Conservation (phyloP, 805 yeast genomes). For the Nakazawaea pomicola region DNA sequence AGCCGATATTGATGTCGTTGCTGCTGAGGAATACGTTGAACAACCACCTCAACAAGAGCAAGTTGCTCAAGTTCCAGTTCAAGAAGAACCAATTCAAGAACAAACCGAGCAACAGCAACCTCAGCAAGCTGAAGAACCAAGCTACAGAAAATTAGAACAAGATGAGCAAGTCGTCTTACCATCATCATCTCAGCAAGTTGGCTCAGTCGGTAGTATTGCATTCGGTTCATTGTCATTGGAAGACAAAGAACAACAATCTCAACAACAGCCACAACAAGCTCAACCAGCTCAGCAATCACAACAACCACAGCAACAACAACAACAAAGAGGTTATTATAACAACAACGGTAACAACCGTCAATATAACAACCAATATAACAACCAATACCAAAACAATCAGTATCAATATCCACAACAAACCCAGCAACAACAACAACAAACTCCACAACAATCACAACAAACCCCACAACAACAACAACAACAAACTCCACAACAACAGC, state of each 20-base stretch:
- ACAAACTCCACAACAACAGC: slow-evolving; percentile 15
- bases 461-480: slow-evolving; percentile 14
- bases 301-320: slow-evolving; percentile 16
- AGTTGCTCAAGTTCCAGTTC: slow-evolving; percentile 5
- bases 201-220: slow-evolving; percentile 44
- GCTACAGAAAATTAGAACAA: slow-evolving; percentile 10
- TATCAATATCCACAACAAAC: slow-evolving; percentile 20
- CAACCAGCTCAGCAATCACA: slow-evolving; percentile 16
- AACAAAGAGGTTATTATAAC: slow-evolving; percentile 16
- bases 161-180: slow-evolving; percentile 40
- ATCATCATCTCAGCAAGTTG: slow-evolving; percentile 37
- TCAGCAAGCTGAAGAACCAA: slow-evolving; percentile 5
- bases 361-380: slow-evolving; percentile 17
- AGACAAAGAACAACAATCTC: slow-evolving; percentile 31
- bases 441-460: slow-evolving; percentile 20
- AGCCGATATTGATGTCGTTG: slow-evolving; percentile 1
- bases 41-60: background rate
- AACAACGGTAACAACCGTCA: slow-evolving; percentile 17
- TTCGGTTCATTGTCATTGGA: slow-evolving; percentile 49
- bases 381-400: slow-evolving; percentile 19
- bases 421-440: slow-evolving; percentile 15
- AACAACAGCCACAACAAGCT: slow-evolving; percentile 29
- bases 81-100: background rate
- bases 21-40: slow-evolving; percentile 9
- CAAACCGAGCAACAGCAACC: too few relatives aligned